A percentile compares a stretch with the other conserved stretches of the same genome.
These are phyloP conservation scores for Naematelia encephala DNA, from an alignment of 768 basidiomycete species.

Conservation along the genomic window DNA sequence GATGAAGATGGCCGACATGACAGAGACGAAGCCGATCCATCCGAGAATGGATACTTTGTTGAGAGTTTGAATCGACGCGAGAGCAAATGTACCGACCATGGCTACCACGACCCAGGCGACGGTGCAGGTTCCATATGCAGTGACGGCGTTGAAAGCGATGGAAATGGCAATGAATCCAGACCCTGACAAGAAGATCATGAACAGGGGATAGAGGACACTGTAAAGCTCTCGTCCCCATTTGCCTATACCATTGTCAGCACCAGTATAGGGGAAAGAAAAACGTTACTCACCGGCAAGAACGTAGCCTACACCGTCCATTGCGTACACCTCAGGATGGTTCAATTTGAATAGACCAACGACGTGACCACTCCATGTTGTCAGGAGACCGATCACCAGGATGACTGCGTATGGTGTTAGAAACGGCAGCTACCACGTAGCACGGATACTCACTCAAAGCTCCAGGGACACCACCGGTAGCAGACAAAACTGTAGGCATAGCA, in stretches of 20 bases:
- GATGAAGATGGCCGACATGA: constrained; percentile 30
- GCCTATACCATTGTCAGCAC: not conserved
- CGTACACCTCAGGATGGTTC: constrained; percentile 42
- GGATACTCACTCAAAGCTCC: constrained; percentile 36
- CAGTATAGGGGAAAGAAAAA: not conserved
- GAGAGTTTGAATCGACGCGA: constrained; percentile 44
- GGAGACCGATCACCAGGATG: not conserved
- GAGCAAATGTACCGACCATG: constrained; percentile 29
- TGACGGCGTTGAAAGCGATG: constrained; percentile 50
- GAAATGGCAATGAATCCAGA: constrained; percentile 47
- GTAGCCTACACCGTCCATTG: constrained; percentile 34
- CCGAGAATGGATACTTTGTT: constrained; percentile 45
- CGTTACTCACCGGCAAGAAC: constrained; percentile 29
- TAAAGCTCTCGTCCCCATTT: constrained; percentile 28
- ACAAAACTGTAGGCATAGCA: constrained; percentile 35
- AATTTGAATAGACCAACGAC: constrained; percentile 41
- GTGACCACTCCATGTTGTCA: constrained; percentile 28
- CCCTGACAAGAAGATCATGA: constrained; percentile 32
- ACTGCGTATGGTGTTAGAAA: too few relatives aligned
- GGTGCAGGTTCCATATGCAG: constrained; percentile 49
- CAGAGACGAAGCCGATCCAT: constrained; percentile 35
- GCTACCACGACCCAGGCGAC: constrained; percentile 49
- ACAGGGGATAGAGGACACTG: too few relatives aligned
- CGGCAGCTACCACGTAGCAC: too few relatives aligned
- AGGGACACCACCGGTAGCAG: constrained; percentile 33